Base-by-base conservation (phyloP, 192 early-diverging fungal genomes). In the Backusella westeae region DNA sequence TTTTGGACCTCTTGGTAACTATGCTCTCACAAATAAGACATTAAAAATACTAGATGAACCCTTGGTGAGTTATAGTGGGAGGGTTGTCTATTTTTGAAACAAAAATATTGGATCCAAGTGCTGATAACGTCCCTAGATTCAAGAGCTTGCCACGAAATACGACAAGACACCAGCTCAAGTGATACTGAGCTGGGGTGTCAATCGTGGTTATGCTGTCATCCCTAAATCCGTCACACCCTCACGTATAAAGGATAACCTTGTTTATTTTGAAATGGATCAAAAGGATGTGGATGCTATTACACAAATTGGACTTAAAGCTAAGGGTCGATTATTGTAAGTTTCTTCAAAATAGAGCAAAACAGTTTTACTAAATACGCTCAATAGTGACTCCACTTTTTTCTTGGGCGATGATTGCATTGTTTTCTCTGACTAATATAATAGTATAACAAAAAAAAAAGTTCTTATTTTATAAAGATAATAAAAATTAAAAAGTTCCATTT, bases 1-100 rank as follows among this genome's bases (percentile, higher is more conserved):
- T 0, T 96, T 92, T 84, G 88, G 87, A 42, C 94, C 94, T 35
- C 83, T 96, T 26, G 93, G 92, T 4, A 34, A 74, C 42, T 34
- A 73, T 83, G 56, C 77, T 9, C 59, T 70, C 36, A 66, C 46
- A 39, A 41, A 70, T 15, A n/a, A 56, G 9, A 14, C n/a, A 21
- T 52, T 78, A 32, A 46, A 39, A 6, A 32, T 49, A 39, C 35
- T 72, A 35, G 53, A 78, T 73, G 71, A 78, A 38, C 49, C 72
- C 15, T 26, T 42, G 35, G 36, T 70, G 14, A 9, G 29, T 41
- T 35, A 41, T 69, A 44, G 17, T 4, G 14, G 15, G 6, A n/a
- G 6, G 46, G 15, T 21, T 49, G 0, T n/a, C 5, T 49, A 19
- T 72, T 42, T 29, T 35, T 49, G 23, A 6, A 65, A 29, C 9